Conservation (phyloP, 2,329 filamentous ascomycete species). For the Alternaria infectoria region DNA sequence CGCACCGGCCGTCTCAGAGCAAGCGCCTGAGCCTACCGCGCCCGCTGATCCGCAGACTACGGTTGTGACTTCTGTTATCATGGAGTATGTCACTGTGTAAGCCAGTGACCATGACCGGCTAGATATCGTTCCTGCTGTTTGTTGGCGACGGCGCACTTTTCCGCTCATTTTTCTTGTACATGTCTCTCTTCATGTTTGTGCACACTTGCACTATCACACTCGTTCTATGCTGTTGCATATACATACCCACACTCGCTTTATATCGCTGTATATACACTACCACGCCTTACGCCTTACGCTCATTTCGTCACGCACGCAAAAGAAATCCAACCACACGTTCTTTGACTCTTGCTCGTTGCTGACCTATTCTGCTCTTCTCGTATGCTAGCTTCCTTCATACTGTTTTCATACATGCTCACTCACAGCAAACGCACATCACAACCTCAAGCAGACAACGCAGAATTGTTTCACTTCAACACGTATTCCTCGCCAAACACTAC, state of each 20-base stretch:
- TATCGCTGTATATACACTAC: background rate
- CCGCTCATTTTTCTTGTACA: background rate
- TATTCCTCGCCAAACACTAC: background rate
- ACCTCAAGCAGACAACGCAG: background rate
- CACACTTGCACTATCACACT: background rate
- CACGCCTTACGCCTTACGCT: background rate
- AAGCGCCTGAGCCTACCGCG: constrained; percentile 3
- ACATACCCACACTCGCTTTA: background rate
- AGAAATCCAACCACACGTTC: background rate
- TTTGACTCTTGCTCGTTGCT: background rate
- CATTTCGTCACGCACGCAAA: background rate
- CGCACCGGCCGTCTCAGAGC: background rate
- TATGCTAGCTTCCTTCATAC: background rate
- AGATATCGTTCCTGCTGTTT: background rate
- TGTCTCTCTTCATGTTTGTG: background rate
- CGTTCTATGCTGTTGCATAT: background rate
- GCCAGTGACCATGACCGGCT: no score
- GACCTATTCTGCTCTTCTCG: background rate
- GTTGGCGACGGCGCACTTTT: no score
- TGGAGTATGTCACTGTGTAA: constrained; percentile 24
- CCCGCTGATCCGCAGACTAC: constrained; percentile 14
- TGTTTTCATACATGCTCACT: background rate
- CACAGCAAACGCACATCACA: background rate
- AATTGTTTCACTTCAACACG: background rate
- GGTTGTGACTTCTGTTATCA: constrained; percentile 20